phyloP scores from a whole-genome alignment of 2,329 filamentous ascomycete genomes.

The Epichloe typhina region DNA sequence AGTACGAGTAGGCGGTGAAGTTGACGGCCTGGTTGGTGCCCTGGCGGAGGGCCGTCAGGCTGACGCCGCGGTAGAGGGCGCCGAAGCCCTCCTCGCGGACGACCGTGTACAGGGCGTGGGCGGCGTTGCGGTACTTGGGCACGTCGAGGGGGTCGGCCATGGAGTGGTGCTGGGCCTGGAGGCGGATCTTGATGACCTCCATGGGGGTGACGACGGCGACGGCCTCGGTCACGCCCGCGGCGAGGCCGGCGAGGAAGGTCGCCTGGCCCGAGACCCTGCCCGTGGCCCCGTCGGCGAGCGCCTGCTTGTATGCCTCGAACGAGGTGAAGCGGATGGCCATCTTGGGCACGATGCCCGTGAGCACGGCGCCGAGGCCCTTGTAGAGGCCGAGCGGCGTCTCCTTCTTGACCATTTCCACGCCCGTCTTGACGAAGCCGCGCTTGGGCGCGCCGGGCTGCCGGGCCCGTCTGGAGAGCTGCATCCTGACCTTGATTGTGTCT shows the following conservation, averaged over 20 bases:
- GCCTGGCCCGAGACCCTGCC: constrained; percentile 55
- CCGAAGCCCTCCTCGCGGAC: constrained; percentile 80
- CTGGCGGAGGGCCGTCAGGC: constrained; percentile 83
- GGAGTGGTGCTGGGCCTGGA: constrained; percentile 95
- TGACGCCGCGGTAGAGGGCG: constrained; percentile 85
- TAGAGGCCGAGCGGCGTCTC: constrained; percentile 86
- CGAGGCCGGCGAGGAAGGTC: constrained; percentile 67
- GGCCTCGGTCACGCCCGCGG: constrained; percentile 90
- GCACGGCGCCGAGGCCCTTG: constrained; percentile 92
- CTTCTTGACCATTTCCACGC: constrained; percentile 70
- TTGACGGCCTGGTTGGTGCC: constrained; percentile 97
- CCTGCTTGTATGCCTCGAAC: constrained; percentile 88
- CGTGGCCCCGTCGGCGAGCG: constrained; percentile 55
- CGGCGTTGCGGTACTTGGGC: constrained; percentile 94
- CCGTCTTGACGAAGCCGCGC: constrained; percentile 79
- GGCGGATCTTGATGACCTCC: constrained; percentile 97
- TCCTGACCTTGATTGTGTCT: constrained; percentile 98
- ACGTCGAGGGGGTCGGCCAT: constrained; percentile 90
- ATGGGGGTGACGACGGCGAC: constrained; percentile 94
- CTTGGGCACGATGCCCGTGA: constrained; percentile 94
- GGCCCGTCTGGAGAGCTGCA: constrained; percentile 89
- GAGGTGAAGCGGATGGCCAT: constrained; percentile 99
- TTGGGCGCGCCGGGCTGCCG: constrained; percentile 71
- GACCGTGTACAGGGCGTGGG: constrained; percentile 72
- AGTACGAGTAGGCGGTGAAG: constrained; percentile 93